Evolutionary conservation across 2,329 filamentous ascomycete species (phyloP).

Genomic region (Monosporascus sp.): DNA sequence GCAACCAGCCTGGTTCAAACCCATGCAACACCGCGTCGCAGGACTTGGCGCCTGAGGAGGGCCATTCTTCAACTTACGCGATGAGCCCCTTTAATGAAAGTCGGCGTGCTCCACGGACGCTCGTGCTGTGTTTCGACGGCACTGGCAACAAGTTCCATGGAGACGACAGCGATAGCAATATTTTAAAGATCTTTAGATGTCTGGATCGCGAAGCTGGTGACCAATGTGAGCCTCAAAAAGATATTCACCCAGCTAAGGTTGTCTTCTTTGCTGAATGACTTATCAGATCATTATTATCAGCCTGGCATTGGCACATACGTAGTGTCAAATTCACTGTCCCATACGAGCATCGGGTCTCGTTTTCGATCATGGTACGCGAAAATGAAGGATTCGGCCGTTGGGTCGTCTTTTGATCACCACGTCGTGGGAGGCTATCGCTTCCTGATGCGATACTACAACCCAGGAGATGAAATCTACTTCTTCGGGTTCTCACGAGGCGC

Average conservation of each 20-base stretch:
- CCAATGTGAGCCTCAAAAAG: conserved; percentile 41
- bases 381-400: conserved; percentile 73
- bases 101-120: conserved; percentile 32
- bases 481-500: conserved; percentile 71
- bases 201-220: conserved; percentile 57
- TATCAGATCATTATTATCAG: conserved; percentile 54
- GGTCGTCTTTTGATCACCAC: conserved; percentile 75
- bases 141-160: conserved; percentile 61
- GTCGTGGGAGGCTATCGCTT: conserved; percentile 81
- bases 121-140: conserved; percentile 59
- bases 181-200: conserved; percentile 67
- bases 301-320: conserved; percentile 72
- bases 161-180: conserved; percentile 59
- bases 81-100: conserved; percentile 15
- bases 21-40: conserved; percentile 6
- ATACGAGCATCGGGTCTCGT: conserved; percentile 50
- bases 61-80: conserved; percentile 3
- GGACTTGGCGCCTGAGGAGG: conserved; percentile 3
- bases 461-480: conserved; percentile 62
- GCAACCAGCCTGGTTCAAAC: conserved; percentile 7
- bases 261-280: conserved; percentile 1
- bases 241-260: background rate
- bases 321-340: conserved; percentile 52
- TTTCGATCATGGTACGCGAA: conserved; percentile 64
- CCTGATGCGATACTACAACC: conserved; percentile 66